phyloP scores from a whole-genome alignment of 2,329 filamentous ascomycete genomes.

The Xylariaceae sp. region DNA sequence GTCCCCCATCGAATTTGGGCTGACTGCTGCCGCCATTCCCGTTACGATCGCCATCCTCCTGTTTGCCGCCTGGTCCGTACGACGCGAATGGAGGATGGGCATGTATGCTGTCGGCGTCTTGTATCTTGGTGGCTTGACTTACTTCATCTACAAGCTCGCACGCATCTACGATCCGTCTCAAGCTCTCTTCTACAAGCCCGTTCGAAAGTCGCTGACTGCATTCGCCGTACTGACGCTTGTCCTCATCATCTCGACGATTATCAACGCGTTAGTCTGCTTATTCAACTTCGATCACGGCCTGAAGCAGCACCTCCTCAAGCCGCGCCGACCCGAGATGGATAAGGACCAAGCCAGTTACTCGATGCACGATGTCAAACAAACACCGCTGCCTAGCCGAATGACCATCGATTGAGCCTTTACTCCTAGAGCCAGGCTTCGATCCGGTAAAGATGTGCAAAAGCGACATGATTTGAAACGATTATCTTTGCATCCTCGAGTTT shows the following conservation, averaged over 20 bases:
- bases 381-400: conserved; percentile 51
- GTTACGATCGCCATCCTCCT: conserved; percentile 86
- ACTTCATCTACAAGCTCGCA: conserved; percentile 97
- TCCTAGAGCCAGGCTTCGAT: conserved; percentile 1
- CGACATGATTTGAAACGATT: conserved; percentile 29
- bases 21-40: conserved; percentile 86
- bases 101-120: conserved; percentile 75
- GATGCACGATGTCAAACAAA: conserved; percentile 53
- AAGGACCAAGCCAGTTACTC: conserved; percentile 51
- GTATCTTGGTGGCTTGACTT: conserved; percentile 83
- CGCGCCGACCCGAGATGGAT: conserved; percentile 42
- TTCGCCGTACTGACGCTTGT: conserved; percentile 92
- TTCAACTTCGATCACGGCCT: conserved; percentile 85
- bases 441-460: conserved; percentile 29
- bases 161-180: conserved; percentile 77
- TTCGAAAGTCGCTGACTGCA: conserved; percentile 79
- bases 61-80: conserved; percentile 77
- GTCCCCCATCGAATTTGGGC: conserved; percentile 68
- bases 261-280: conserved; percentile 81
- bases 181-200: conserved; percentile 62
- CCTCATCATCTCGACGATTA: conserved; percentile 81
- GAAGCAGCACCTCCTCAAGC: conserved; percentile 73
- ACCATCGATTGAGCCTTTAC: conserved; percentile 49
- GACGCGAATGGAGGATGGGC: conserved; percentile 72
- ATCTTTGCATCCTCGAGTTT: conserved; percentile 23